phyloP scores from a whole-genome alignment of 176 grass and related monocot species.

The Ampelocalamus luodianensis region DNA sequence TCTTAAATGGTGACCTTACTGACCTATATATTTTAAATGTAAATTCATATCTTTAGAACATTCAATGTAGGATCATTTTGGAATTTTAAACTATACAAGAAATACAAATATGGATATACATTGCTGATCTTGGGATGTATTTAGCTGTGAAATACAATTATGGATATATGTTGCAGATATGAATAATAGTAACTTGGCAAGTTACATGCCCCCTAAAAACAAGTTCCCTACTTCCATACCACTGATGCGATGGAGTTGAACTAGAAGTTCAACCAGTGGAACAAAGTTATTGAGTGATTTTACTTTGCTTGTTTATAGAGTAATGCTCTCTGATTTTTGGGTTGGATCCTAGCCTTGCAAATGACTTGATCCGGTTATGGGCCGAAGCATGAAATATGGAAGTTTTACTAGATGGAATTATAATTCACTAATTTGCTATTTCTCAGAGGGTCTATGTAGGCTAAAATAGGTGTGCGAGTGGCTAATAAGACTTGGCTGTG shows the following conservation, averaged over 20 bases:
- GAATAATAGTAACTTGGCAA: background rate
- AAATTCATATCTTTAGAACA: conserved; percentile 7
- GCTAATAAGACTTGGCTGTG: background rate
- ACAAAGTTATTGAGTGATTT: background rate
- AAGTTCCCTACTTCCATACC: background rate
- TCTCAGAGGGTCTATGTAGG: background rate
- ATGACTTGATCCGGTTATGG: conserved; percentile 5
- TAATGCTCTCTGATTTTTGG: background rate
- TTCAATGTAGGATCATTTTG: background rate
- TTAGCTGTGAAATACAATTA: background rate
- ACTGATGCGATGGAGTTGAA: background rate
- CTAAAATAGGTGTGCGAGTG: conserved; percentile 11
- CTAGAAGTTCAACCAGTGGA: background rate
- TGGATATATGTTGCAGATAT: background rate
- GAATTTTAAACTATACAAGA: background rate
- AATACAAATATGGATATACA: background rate
- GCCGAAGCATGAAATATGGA: background rate
- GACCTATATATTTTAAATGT: conserved; percentile 2
- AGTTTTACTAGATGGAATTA: background rate
- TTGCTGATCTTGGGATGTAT: background rate
- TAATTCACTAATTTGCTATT: background rate
- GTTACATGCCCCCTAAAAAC: background rate
- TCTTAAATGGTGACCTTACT: background rate
- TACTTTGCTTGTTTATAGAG: background rate
- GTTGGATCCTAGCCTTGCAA: background rate